phyloP scores from a whole-genome alignment of 176 grass and related monocot species.

The Triticum aestivum region DNA sequence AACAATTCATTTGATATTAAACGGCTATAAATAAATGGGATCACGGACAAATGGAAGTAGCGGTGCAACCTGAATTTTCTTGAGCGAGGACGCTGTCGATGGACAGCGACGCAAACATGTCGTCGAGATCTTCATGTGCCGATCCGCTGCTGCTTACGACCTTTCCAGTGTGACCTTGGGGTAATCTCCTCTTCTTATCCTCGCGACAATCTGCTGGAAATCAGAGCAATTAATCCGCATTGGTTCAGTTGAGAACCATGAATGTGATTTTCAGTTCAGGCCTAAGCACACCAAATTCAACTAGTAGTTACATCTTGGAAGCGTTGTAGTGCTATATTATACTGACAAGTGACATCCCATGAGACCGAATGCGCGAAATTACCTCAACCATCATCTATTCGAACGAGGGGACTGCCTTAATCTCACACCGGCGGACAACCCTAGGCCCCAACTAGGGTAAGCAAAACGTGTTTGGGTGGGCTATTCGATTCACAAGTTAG shows the following conservation, averaged over 20 bases:
- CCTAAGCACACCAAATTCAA: too few species aligned
- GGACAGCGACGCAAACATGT: background rate
- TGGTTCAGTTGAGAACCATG: background rate
- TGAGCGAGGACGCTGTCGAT: background rate
- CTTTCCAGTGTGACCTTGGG: background rate
- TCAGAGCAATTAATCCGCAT: background rate
- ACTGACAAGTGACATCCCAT: too few species aligned
- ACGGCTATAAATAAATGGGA: background rate
- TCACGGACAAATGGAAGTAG: background rate
- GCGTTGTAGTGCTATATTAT: too few species aligned
- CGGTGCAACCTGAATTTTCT: background rate
- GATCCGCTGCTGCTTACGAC: background rate
- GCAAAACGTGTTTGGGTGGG: too few species aligned
- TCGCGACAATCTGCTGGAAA: background rate
- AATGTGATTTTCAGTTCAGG: background rate
- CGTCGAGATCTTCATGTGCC: background rate
- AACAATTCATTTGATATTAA: background rate
- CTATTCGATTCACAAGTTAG: too few species aligned
- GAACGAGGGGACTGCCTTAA: too few species aligned
- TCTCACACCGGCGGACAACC: too few species aligned
- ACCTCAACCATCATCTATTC: too few species aligned
- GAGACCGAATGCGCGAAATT: too few species aligned
- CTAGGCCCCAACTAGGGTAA: too few species aligned
- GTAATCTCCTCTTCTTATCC: slow-evolving; percentile 10
- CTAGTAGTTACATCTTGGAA: too few species aligned